Evolutionary conservation across 352 stramenopile species (phyloP), one percentile per base, ranked within the genome.

Genomic region (Phytophthora boehmeriae): DNA sequence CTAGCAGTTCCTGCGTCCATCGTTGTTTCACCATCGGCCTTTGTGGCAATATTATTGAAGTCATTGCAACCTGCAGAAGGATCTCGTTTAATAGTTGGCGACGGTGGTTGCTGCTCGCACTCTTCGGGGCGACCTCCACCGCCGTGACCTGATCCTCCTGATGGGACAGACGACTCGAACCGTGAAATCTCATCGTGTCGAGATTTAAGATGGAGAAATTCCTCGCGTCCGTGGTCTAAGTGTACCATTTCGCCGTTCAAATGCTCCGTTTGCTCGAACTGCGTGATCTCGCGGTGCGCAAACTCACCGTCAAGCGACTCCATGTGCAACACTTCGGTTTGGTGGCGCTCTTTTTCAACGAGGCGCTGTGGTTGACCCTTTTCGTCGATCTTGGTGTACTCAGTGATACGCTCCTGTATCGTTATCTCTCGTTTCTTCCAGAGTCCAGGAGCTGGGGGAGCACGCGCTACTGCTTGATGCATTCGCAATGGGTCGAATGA

Each of bases 361-460:
- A 95, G 59, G 16, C 86, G 69, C 66, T 95, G 87, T 17, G 83
- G 66, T 35, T 76, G 71, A 9, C 87, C 85, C 14, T 83, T 79
- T 23, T 94, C 84, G 54, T 94, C 87, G 52, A 95, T 95, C 73
- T 93, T 95, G 38, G 84, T 95, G 76, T 95, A 93, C 66, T 95
- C 81, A 36, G 76, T 90, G 51, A 90, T 89, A n/a, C 81, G 78
- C 47, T 95, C 86, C 54, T 95, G 86, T 58, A 95, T 92, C 27
- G 86, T 93, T 28, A 92, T 80, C 66, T 95, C 85, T 22, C 87
- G 83, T 48, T 95, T 95, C 64, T 94, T 95, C 87, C 86, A 95
- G 6, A 93, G 72, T 5, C 84, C 86, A 8, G 84, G 82, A 3
- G 80, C 79, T 1, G 80, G 76, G 6, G 81, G 83, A 30, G 76